Evolutionary conservation across 768 basidiomycete species (phyloP).

Genomic region (Goffeauzyma gilvescens): DNA sequence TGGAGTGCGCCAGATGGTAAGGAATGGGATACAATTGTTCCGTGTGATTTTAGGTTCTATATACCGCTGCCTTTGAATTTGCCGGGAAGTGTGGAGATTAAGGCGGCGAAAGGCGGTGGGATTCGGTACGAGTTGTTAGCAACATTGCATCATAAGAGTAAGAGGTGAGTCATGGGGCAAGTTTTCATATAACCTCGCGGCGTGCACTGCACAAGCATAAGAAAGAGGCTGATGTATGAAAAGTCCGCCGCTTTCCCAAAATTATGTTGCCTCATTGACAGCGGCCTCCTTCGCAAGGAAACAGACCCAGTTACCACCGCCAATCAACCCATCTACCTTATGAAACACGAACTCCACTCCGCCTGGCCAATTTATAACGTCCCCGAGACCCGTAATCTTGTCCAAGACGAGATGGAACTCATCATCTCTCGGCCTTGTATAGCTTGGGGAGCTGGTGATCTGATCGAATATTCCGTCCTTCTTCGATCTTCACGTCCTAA

Average conservation of each 20-base stretch:
- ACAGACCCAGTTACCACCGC: conserved; percentile 52
- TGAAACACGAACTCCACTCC: conserved; percentile 83
- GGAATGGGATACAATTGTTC: conserved; percentile 41
- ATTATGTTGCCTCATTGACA: too few relatives aligned
- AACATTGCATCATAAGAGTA: conserved; percentile 65
- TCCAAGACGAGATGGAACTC: conserved; percentile 47
- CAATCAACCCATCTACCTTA: conserved; percentile 55
- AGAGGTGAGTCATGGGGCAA: conserved; percentile 42
- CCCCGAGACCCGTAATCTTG: conserved; percentile 12
- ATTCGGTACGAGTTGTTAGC: conserved; percentile 81
- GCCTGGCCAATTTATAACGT: conserved; percentile 62
- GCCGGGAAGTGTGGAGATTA: conserved; percentile 65
- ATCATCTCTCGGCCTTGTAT: conserved; percentile 55
- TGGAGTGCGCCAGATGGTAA: conserved; percentile 51
- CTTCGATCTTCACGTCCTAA: conserved; percentile 52
- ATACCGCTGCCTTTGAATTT: conserved; percentile 84
- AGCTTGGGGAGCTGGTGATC: conserved; percentile 74
- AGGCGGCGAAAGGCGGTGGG: conserved; percentile 51
- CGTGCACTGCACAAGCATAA: too few relatives aligned
- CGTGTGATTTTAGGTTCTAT: conserved; percentile 59
- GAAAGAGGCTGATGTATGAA: neutral
- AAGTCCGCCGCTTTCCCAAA: conserved; percentile 3
- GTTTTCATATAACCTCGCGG: neutral
- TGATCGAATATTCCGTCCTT: conserved; percentile 49
- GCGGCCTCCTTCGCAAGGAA: conserved; percentile 64